phyloP scores from a whole-genome alignment of 257 asterid genomes.

The Marsdenia floribunda region DNA sequence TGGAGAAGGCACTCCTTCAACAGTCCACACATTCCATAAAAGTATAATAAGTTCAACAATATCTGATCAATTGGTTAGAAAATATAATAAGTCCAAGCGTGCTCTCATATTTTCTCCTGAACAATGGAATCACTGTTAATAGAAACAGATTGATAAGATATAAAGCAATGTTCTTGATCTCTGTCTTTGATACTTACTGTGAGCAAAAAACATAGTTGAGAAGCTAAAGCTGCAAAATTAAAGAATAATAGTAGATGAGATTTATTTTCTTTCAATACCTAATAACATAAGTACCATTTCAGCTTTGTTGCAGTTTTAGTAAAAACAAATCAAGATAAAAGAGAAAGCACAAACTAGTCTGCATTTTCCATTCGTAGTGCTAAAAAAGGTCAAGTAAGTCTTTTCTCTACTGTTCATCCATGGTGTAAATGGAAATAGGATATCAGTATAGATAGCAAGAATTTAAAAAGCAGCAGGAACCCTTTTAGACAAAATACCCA shows the following conservation, averaged over 20 bases:
- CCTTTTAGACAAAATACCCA: not conserved
- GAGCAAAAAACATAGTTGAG: slow-evolving; percentile 74
- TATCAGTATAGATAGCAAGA: not conserved
- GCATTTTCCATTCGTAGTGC: not conserved
- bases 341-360: not conserved
- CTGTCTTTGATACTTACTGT: slow-evolving; percentile 45
- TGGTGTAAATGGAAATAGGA: not conserved
- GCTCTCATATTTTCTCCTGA: slow-evolving; percentile 73
- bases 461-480: not conserved
- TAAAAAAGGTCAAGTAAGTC: too few relatives aligned
- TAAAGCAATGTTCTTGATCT: not conserved
- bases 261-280: not conserved
- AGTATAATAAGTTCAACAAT: too few relatives aligned
- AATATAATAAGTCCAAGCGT: slow-evolving; percentile 69
- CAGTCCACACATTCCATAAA: too few relatives aligned
- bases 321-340: too few relatives aligned
- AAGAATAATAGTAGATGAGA: slow-evolving; percentile 13
- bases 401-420: not conserved
- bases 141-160: slow-evolving; percentile 6
- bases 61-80: too few relatives aligned
- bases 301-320: not conserved
- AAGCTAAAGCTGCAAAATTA: slow-evolving; percentile 74
- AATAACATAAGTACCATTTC: not conserved
- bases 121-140: not conserved
- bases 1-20: too few relatives aligned